Evolutionary conservation across 306 rosid genomes (phyloP).

Genomic region (Malus domestica): ASM211411v1 NC_041804.1:16966501-16967000

Average conservation of each 20-base stretch:
- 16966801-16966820: slow-evolving; percentile 47
- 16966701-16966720: slow-evolving; percentile 35
- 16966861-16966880: slow-evolving; percentile 36
- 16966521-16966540: too few relatives aligned
- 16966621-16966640: too few relatives aligned
- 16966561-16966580: too few relatives aligned
- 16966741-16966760: slow-evolving; percentile 37
- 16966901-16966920: slow-evolving; percentile 64
- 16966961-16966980: slow-evolving; percentile 25
- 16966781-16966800: slow-evolving; percentile 62
- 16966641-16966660: not conserved
- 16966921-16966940: slow-evolving; percentile 9
- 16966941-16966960: slow-evolving; percentile 38
- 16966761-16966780: slow-evolving; percentile 41
- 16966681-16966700: slow-evolving; percentile 51
- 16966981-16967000: slow-evolving; percentile 37
- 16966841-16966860: slow-evolving; percentile 45
- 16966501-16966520: too few relatives aligned
- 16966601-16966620: too few relatives aligned
- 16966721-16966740: slow-evolving; percentile 32
- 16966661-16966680: not conserved
- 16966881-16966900: slow-evolving; percentile 29
- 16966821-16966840: slow-evolving; percentile 60
- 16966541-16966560: too few relatives aligned
- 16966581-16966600: too few relatives aligned